Conservation (phyloP, 1,284 basidiomycete genomes). For the Stygiomarasmius scandens region DNA sequence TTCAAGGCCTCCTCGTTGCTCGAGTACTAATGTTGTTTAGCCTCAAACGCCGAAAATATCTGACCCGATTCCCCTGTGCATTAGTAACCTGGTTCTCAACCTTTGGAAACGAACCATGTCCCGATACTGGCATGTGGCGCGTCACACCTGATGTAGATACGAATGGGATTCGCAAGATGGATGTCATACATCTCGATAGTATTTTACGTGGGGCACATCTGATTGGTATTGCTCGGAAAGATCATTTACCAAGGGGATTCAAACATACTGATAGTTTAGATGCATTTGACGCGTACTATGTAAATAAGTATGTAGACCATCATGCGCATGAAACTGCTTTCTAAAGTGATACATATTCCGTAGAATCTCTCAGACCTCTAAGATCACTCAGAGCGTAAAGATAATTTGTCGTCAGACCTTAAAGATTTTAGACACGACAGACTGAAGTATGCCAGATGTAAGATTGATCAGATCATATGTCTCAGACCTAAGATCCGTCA, state of each 20-base stretch:
- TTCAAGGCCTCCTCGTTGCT: slow-evolving; percentile 15
- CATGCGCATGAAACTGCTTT: slow-evolving; percentile 18
- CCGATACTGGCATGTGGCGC: slow-evolving; percentile 20
- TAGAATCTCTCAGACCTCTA: no score
- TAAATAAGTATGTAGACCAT: slow-evolving; percentile 21
- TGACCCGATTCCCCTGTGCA: slow-evolving; percentile 15
- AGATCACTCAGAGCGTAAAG: no score
- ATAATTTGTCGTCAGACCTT: no score
- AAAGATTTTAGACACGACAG: no score
- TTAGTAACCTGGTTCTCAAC: slow-evolving; percentile 20
- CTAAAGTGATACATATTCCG: background rate
- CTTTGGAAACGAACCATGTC: slow-evolving; percentile 3
- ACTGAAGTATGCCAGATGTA: no score
- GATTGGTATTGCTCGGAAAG: slow-evolving; percentile 16
- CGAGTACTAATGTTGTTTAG: slow-evolving; percentile 17
- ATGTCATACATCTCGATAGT: slow-evolving; percentile 21
- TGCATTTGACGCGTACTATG: slow-evolving; percentile 8
- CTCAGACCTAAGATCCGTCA: no score
- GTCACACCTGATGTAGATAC: slow-evolving; percentile 9
- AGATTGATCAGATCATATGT: no score
- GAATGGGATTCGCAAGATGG: background rate
- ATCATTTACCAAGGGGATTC: slow-evolving; percentile 11
- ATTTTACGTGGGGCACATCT: slow-evolving; percentile 24
- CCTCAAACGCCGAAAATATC: slow-evolving; percentile 1
- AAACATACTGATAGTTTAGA: slow-evolving; percentile 12